These are phyloP conservation scores for Mikania micrantha DNA, from an alignment of 129 eudicot genomes.

Conservation along the genomic window DNA sequence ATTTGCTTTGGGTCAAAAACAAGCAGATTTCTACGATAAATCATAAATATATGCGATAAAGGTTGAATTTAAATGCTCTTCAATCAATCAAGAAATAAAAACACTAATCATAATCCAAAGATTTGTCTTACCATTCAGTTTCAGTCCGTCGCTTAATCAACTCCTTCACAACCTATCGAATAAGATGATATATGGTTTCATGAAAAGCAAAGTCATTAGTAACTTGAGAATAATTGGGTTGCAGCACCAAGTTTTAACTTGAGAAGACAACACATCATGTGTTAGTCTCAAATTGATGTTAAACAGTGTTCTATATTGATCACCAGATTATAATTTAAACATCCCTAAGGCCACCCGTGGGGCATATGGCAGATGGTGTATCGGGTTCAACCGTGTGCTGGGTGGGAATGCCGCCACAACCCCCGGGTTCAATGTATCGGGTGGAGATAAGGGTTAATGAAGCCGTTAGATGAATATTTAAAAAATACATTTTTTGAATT, in stretches of 20 bases:
- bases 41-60: not conserved
- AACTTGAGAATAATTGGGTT: not conserved
- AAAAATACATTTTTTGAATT: no score
- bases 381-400: no score
- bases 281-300: not conserved
- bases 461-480: no score
- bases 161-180: conserved; percentile 67
- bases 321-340: not conserved
- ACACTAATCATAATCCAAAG: not conserved
- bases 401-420: no score
- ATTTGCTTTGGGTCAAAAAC: not conserved
- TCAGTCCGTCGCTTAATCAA: conserved; percentile 62
- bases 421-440: no score
- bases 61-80: not conserved
- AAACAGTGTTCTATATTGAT: not conserved
- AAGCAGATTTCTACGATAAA: no score
- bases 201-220: not conserved
- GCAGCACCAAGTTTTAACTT: not conserved
- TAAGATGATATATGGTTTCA: not conserved
- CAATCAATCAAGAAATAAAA: not conserved
- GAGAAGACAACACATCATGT: not conserved
- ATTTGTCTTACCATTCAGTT: conserved; percentile 52
- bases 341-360: no score
- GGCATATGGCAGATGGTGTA: no score
- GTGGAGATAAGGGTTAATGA: no score